phyloP scores from a whole-genome alignment of 345 rosid genomes.

The Ailanthus altissimus region DNA sequence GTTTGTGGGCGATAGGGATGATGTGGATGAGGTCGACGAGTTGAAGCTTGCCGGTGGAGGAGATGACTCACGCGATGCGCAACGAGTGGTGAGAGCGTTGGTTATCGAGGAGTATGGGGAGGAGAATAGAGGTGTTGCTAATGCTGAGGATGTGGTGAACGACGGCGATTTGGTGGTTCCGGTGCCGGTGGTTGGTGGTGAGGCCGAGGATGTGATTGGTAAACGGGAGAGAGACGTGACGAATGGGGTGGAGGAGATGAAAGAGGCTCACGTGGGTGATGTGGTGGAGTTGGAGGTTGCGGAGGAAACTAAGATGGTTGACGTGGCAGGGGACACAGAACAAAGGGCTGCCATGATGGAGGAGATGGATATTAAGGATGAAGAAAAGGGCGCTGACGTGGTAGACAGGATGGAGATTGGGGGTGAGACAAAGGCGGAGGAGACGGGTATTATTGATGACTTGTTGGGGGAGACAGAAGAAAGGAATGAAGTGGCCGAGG shows the following conservation, averaged over 20 bases:
- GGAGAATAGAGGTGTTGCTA: neutral
- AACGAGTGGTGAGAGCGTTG: neutral
- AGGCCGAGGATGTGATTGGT: constrained; percentile 17
- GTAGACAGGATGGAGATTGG: constrained; percentile 16
- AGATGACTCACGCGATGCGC: constrained; percentile 1
- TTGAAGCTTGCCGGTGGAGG: constrained; percentile 9
- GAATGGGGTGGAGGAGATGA: constrained; percentile 17
- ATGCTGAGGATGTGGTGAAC: neutral
- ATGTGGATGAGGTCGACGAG: constrained; percentile 22
- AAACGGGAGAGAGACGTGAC: constrained; percentile 21
- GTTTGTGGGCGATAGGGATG: constrained; percentile 23
- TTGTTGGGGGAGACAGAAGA: neutral
- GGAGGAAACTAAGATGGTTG: constrained; percentile 18
- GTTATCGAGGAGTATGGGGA: constrained; percentile 19
- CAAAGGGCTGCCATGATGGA: constrained; percentile 12
- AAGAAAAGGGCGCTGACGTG: constrained; percentile 11
- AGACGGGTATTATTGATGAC: constrained; percentile 13
- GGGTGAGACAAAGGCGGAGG: constrained; percentile 27
- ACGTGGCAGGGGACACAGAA: neutral
- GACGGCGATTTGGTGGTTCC: constrained; percentile 2
- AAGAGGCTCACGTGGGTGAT: constrained; percentile 23
- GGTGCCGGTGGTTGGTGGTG: constrained; percentile 9
- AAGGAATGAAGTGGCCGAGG: neutral
- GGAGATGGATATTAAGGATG: constrained; percentile 21
- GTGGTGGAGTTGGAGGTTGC: constrained; percentile 17